Evolutionary conservation across 2,329 filamentous ascomycete genomes (phyloP).

Genomic region (Colletotrichum sp.): DNA sequence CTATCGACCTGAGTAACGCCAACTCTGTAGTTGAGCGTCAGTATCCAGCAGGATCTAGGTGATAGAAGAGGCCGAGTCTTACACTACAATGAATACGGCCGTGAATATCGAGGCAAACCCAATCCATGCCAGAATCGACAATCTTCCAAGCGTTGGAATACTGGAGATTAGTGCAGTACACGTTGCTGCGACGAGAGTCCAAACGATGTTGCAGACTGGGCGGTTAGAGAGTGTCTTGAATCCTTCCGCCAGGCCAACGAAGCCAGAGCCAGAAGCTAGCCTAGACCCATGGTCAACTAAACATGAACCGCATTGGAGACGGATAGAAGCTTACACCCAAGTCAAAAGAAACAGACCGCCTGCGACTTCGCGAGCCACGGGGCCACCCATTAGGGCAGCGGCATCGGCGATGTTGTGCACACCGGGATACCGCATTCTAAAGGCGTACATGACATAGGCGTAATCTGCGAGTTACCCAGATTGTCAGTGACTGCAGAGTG

Average conservation of each 20-base stretch:
- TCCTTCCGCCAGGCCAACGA: not conserved
- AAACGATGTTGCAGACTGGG: slow-evolving; percentile 26
- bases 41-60: not conserved
- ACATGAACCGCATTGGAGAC: not conserved
- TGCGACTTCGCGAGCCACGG: slow-evolving; percentile 1
- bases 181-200: slow-evolving; percentile 27
- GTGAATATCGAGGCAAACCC: slow-evolving; percentile 63
- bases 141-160: slow-evolving; percentile 19
- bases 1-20: slow-evolving; percentile 26
- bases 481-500: not conserved
- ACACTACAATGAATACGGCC: slow-evolving; percentile 31
- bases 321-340: slow-evolving; percentile 24
- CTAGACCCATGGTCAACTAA: not conserved
- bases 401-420: slow-evolving; percentile 31
- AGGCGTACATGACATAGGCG: slow-evolving; percentile 30
- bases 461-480: slow-evolving; percentile 20
- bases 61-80: not conserved
- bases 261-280: not conserved
- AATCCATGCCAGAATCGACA: slow-evolving; percentile 54
- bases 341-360: not conserved
- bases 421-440: slow-evolving; percentile 27
- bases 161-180: slow-evolving; percentile 24
- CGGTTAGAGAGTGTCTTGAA: not conserved
- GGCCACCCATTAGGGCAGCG: slow-evolving; percentile 26
- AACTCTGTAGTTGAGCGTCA: slow-evolving; percentile 13